Percentiles rank a stretch among this genome's conserved stretches.
phyloP scores from a whole-genome alignment of 1,139 yeast genomes.

The Pichia sp. region DNA sequence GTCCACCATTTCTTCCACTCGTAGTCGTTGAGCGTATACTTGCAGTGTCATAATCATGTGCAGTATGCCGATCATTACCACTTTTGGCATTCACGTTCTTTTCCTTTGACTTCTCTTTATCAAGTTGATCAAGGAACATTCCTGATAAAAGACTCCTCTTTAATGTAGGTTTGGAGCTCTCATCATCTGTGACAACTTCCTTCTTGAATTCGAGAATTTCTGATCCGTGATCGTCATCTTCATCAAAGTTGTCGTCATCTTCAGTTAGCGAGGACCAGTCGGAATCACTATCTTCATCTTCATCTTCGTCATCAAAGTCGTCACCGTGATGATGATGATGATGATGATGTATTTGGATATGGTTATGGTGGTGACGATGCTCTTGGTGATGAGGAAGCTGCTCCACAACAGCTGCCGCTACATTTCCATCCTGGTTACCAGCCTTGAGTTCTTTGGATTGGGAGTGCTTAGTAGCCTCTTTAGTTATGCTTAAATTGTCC shows the following conservation, averaged over 20 bases:
- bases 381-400: too few relatives aligned
- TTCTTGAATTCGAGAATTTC: slow-evolving; percentile 17
- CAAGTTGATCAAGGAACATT: slow-evolving; percentile 50
- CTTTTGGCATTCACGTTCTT: background rate
- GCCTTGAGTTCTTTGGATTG: too few relatives aligned
- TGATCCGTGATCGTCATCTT: slow-evolving; percentile 26
- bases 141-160: slow-evolving; percentile 69
- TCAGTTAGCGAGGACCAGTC: slow-evolving; percentile 30
- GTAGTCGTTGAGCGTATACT: too few relatives aligned
- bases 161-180: slow-evolving; percentile 27
- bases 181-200: slow-evolving; percentile 22
- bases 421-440: too few relatives aligned
- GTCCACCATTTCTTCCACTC: slow-evolving; percentile 5
- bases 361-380: too few relatives aligned
- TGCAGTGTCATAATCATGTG: slow-evolving; percentile 5
- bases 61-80: background rate
- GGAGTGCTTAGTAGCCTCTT: too few relatives aligned
- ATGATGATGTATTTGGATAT: too few relatives aligned
- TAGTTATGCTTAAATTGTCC: too few relatives aligned
- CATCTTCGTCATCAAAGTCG: slow-evolving; percentile 19
- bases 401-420: too few relatives aligned
- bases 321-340: slow-evolving; percentile 5
- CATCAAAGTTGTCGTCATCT: too few relatives aligned
- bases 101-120: too few relatives aligned
- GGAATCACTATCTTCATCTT: slow-evolving; percentile 32